Base-by-base conservation (phyloP, 768 basidiomycete species). In the Epithele typhae region DNA sequence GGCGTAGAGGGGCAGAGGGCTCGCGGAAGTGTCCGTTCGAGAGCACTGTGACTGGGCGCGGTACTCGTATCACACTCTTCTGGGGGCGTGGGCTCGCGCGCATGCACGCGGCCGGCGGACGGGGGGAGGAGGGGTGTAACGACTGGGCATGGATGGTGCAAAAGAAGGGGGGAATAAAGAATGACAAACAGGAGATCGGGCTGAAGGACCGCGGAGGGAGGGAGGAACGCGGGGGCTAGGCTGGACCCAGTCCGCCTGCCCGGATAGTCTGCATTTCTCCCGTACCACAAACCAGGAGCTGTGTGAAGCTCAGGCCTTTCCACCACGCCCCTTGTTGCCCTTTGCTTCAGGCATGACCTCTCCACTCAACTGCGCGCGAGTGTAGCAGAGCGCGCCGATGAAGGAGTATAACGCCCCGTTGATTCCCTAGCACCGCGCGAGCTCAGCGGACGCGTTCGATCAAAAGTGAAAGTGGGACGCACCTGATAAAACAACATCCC, bases 381-480 rank as follows among this genome's bases (percentile, higher is more conserved):
- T 64, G 57, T 91, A 95, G 59, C 82, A 82, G 45, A 74, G 52
- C 21, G 76, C 71, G 15, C 88, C 85, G 57, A 91, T 76, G 40
- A 89, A 59, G 19, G 87, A 90, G 75, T 81, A 96, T 40, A 94
- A 64, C 11, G 84, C 82, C 22, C 81, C 84, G 59, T 92, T 92
- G 25, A 87, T 87, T 35, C 91, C 92, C 89, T 93, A 48, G 18
- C 27, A 14, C 7, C 14, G 27, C 4, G n/a, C n/a, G n/a, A n/a
- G n/a, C n/a, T n/a, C n/a, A n/a, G n/a, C n/a, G n/a, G n/a, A n/a
- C n/a, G n/a, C n/a, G n/a, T n/a, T n/a, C n/a, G n/a, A n/a, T n/a
- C n/a, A n/a, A n/a, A n/a, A 7, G 27, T 30, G 27, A 14, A 30
- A 36, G 15, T 7, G 15, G 22, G n/a, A 57, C 74, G 44, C 40